Conservation (phyloP, 805 yeast genomes). For the Lipomyces starkeyi region DNA sequence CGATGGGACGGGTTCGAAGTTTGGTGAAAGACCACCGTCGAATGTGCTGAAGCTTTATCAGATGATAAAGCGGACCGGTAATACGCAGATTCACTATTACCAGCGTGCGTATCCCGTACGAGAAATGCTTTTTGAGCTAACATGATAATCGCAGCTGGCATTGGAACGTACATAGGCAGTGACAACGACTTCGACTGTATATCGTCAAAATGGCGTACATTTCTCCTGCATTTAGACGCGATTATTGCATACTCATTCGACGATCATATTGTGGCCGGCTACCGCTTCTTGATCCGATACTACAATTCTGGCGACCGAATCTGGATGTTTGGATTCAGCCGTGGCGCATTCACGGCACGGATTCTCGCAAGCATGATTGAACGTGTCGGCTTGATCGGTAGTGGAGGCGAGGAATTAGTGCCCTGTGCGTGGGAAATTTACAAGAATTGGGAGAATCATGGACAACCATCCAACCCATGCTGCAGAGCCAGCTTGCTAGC, state of each 20-base stretch:
- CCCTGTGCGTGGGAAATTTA: slow-evolving; percentile 69
- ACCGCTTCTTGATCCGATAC: slow-evolving; percentile 33
- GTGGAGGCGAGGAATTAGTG: slow-evolving; percentile 62
- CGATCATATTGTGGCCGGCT: slow-evolving; percentile 56
- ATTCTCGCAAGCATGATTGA: slow-evolving; percentile 70
- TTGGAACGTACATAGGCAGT: slow-evolving; percentile 57
- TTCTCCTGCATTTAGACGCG: slow-evolving; percentile 49
- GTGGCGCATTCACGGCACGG: slow-evolving; percentile 72
- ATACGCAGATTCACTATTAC: slow-evolving; percentile 22
- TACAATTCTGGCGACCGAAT: slow-evolving; percentile 38
- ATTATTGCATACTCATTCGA: slow-evolving; percentile 61
- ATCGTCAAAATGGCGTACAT: slow-evolving; percentile 15
- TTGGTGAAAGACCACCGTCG: slow-evolving; percentile 26
- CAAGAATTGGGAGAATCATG: slow-evolving; percentile 57
- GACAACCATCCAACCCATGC: slow-evolving; percentile 58
- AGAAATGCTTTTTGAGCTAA: background rate
- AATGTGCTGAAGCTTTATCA: slow-evolving; percentile 27
- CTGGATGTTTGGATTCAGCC: slow-evolving; percentile 41
- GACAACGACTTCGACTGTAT: slow-evolving; percentile 11
- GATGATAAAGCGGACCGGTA: slow-evolving; percentile 18
- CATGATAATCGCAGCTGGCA: slow-evolving; percentile 53
- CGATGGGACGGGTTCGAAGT: slow-evolving; percentile 32
- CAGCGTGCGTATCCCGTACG: slow-evolving; percentile 22
- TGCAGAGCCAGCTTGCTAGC: slow-evolving; percentile 52
- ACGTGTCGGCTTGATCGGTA: slow-evolving; percentile 62